phyloP scores from a whole-genome alignment of 768 basidiomycete genomes.

The Lactarius hatsudake region DNA sequence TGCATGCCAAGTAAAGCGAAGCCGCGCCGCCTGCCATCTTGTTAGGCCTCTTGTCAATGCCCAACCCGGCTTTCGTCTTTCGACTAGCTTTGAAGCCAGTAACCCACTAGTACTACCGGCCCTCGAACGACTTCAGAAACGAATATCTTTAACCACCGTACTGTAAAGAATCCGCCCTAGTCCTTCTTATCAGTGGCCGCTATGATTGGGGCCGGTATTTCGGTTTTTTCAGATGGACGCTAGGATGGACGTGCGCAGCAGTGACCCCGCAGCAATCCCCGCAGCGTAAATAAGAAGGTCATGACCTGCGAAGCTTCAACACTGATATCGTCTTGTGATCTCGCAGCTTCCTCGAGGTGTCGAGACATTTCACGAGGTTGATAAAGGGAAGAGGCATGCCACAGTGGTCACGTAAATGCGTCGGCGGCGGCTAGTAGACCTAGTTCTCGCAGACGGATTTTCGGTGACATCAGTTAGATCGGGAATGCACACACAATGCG shows the following conservation, averaged over 20 bases:
- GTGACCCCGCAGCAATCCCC: neutral
- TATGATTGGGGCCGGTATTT: too few species aligned
- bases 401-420: conserved; percentile 12
- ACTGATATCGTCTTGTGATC: conserved; percentile 50
- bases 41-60: too few species aligned
- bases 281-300: conserved; percentile 55
- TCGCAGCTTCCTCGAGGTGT: conserved; percentile 38
- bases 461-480: conserved; percentile 63
- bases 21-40: too few species aligned
- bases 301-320: conserved; percentile 74
- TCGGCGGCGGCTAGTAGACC: conserved; percentile 44
- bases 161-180: too few species aligned
- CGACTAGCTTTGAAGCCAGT: too few species aligned
- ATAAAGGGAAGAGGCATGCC: neutral
- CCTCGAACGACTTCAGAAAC: too few species aligned
- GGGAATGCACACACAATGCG: neutral
- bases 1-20: too few species aligned
- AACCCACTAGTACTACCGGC: too few species aligned
- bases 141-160: too few species aligned
- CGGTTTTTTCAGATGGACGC: neutral
- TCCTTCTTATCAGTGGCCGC: too few species aligned
- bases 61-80: too few species aligned
- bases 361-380: conserved; percentile 63
- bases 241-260: neutral
- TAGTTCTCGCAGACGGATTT: conserved; percentile 69